phyloP scores from a whole-genome alignment of 176 grass and related monocot genomes.

The Oryza meridionalis region DNA sequence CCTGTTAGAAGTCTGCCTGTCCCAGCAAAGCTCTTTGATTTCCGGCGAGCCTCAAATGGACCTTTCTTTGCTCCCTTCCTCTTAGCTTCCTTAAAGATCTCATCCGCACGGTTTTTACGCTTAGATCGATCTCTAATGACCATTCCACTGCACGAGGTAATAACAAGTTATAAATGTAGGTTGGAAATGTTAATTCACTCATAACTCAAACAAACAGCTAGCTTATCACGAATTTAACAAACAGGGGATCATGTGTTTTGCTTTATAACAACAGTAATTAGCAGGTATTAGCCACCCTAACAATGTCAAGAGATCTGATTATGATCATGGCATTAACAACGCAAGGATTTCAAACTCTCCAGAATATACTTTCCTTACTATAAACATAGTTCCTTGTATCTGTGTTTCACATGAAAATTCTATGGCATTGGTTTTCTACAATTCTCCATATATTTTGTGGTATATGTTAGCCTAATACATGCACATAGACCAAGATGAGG shows the following conservation, averaged over 20 bases:
- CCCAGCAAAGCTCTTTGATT: conserved; percentile 74
- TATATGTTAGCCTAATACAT: not conserved
- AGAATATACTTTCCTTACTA: not conserved
- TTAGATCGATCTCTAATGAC: conserved; percentile 75
- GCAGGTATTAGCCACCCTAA: conserved; percentile 3
- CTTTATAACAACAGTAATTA: conserved; percentile 19
- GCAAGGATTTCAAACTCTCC: not conserved
- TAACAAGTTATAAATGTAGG: not conserved
- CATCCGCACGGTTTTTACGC: conserved; percentile 49
- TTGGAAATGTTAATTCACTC: conserved; percentile 4
- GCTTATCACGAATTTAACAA: conserved; percentile 3
- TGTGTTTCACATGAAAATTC: not conserved
- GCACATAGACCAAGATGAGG: not conserved
- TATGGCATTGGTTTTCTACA: not conserved
- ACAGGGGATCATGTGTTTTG: not conserved
- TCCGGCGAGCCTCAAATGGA: conserved; percentile 37
- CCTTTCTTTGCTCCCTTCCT: conserved; percentile 63
- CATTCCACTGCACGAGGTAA: conserved; percentile 57
- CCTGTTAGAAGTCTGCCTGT: conserved; percentile 65
- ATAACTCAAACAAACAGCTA: conserved; percentile 7
- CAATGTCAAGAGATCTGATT: not conserved
- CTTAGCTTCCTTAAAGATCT: conserved; percentile 75
- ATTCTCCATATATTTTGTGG: not conserved
- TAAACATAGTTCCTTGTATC: not conserved
- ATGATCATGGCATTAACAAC: not conserved